Conservation (phyloP, 148 eudicot species). For the Suaeda aralocaspica region DNA sequence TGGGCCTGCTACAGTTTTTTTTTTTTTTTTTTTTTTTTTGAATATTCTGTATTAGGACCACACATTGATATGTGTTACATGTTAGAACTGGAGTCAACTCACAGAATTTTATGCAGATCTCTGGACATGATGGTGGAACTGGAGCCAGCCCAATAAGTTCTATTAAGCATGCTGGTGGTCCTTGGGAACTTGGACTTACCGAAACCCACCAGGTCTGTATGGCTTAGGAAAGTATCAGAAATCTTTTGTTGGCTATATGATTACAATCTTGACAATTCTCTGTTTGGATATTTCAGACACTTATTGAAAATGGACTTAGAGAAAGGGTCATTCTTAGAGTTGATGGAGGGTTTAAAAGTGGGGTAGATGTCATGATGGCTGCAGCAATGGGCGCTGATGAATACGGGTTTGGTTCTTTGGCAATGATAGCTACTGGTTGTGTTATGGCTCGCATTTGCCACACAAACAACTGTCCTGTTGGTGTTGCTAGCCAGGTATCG, state of each 20-base stretch:
- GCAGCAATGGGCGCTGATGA: conserved; percentile 99
- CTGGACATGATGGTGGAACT: conserved; percentile 99
- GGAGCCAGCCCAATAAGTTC: conserved; percentile 99
- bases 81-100: neutral
- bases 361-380: conserved; percentile 96
- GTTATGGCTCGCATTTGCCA: conserved; percentile 99
- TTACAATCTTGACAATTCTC: conserved; percentile 8
- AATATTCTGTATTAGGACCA: no score
- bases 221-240: conserved; percentile 9
- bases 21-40: no score
- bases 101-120: conserved; percentile 56
- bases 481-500: conserved; percentile 95
- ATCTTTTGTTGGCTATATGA: conserved; percentile 1
- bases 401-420: conserved; percentile 97
- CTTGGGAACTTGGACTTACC: conserved; percentile 99
- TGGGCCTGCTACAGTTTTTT: no score
- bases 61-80: neutral
- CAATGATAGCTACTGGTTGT: conserved; percentile 99
- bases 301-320: conserved; percentile 82
- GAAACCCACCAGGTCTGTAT: conserved; percentile 88
- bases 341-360: conserved; percentile 99
- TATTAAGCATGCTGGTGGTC: conserved; percentile 99
- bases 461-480: conserved; percentile 99
- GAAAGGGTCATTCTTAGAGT: conserved; percentile 98
- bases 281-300: conserved; percentile 44